These are phyloP conservation scores for Vigna angularis DNA, from an alignment of 306 rosid genomes.

Conservation along the genomic window DNA sequence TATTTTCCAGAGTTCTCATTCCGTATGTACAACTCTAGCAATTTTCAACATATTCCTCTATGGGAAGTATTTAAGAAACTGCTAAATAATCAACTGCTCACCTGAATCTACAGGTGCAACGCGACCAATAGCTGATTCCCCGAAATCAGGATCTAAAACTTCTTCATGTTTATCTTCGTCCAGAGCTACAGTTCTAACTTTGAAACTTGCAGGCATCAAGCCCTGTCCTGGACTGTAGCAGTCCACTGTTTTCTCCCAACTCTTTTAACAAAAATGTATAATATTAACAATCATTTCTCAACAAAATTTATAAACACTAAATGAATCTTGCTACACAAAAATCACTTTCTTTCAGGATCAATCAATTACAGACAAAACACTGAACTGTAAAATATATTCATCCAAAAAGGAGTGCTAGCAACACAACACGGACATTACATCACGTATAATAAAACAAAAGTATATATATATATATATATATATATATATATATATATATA, in stretches of 20 bases:
- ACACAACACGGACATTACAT: too few relatives aligned
- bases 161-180: slow-evolving; percentile 76
- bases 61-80: slow-evolving; percentile 23
- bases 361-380: not conserved
- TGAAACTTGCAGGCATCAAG: slow-evolving; percentile 95
- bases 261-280: slow-evolving; percentile 47
- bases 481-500: too few relatives aligned
- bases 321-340: not conserved
- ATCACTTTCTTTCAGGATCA: slow-evolving; percentile 17
- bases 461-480: too few relatives aligned
- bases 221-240: slow-evolving; percentile 98
- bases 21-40: slow-evolving; percentile 21
- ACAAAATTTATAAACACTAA: not conserved
- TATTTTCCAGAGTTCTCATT: not conserved
- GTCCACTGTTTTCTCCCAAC: slow-evolving; percentile 97
- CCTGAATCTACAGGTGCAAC: slow-evolving; percentile 99
- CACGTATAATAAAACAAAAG: too few relatives aligned
- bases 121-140: slow-evolving; percentile 98
- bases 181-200: slow-evolving; percentile 74
- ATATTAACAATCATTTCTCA: slow-evolving; percentile 13
- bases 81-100: slow-evolving; percentile 28
- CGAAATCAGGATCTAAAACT: slow-evolving; percentile 92
- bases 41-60: slow-evolving; percentile 21
- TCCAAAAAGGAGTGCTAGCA: not conserved
- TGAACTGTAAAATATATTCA: not conserved